phyloP scores from a whole-genome alignment of 768 basidiomycete genomes.

The Rhodotorula sphaerocarpa region DNA sequence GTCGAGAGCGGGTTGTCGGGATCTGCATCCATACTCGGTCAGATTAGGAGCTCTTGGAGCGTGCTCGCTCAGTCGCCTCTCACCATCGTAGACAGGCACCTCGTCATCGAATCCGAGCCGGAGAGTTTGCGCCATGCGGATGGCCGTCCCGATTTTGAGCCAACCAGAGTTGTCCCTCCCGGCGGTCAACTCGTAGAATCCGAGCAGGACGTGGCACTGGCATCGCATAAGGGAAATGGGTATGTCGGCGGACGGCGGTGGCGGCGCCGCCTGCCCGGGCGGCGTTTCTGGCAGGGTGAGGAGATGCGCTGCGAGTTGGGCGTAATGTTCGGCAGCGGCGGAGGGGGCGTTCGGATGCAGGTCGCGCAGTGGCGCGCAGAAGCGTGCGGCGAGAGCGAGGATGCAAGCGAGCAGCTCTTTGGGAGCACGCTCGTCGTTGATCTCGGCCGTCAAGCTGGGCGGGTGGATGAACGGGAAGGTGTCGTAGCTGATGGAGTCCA shows the following conservation, averaged over 20 bases:
- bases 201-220: slow-evolving; percentile 32
- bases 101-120: slow-evolving; percentile 34
- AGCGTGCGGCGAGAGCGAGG: slow-evolving; percentile 29
- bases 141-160: slow-evolving; percentile 30
- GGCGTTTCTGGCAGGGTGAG: slow-evolving; percentile 18
- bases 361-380: slow-evolving; percentile 15
- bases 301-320: slow-evolving; percentile 24
- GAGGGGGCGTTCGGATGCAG: slow-evolving; percentile 14
- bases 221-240: slow-evolving; percentile 29
- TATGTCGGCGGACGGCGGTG: slow-evolving; percentile 1
- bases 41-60: not conserved
- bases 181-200: slow-evolving; percentile 33
- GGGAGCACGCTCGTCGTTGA: slow-evolving; percentile 11
- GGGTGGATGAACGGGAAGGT: slow-evolving; percentile 32
- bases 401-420: slow-evolving; percentile 30
- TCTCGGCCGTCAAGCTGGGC: slow-evolving; percentile 5
- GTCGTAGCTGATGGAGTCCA: slow-evolving; percentile 13
- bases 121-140: slow-evolving; percentile 34
- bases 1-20: not conserved
- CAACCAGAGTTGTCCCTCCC: slow-evolving; percentile 32
- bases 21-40: not conserved
- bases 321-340: slow-evolving; percentile 30
- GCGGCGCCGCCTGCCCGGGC: not conserved
- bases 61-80: not conserved
- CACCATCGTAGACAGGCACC: slow-evolving; percentile 8